These are phyloP conservation scores for Starmerella tilneyi DNA, from an alignment of 805 yeast species.

Conservation along the genomic window DNA sequence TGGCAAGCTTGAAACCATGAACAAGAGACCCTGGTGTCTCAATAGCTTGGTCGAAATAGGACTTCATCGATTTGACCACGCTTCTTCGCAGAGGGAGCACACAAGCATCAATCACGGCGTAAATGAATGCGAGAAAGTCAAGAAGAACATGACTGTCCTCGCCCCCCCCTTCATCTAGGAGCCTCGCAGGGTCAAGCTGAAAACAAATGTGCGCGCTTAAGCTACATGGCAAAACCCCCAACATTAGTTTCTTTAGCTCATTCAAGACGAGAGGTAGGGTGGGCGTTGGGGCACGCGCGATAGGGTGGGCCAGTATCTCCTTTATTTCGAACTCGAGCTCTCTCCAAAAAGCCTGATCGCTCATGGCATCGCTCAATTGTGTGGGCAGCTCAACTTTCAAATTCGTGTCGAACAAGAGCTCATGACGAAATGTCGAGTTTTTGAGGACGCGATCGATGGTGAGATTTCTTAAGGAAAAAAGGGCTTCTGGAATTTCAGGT, in stretches of 20 bases:
- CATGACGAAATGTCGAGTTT: constrained; percentile 88
- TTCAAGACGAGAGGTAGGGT: constrained; percentile 60
- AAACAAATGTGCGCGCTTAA: constrained; percentile 59
- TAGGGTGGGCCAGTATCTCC: constrained; percentile 46
- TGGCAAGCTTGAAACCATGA: constrained; percentile 65
- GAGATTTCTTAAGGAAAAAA: constrained; percentile 71
- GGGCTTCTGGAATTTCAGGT: constrained; percentile 48
- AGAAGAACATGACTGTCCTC: constrained; percentile 38
- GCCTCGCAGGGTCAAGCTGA: constrained; percentile 69
- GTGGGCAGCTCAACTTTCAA: constrained; percentile 40
- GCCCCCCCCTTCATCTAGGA: constrained; percentile 48
- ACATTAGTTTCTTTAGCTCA: constrained; percentile 66
- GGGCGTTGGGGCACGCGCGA: constrained; percentile 23
- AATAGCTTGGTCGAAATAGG: constrained; percentile 40
- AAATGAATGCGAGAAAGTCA: constrained; percentile 32
- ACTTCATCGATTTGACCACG: constrained; percentile 76
- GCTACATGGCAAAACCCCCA: constrained; percentile 65
- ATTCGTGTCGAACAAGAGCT: constrained; percentile 83
- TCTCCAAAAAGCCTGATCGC: constrained; percentile 50
- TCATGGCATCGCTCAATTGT: neutral
- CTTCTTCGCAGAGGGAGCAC: constrained; percentile 94
- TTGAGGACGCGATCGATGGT: constrained; percentile 80
- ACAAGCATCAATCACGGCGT: constrained; percentile 68
- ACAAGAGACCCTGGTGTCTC: constrained; percentile 45
- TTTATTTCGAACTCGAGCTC: constrained; percentile 88